These are phyloP conservation scores for Anisodus acutangulus DNA, from an alignment of 257 asterid species.

Conservation along the genomic window DNA sequence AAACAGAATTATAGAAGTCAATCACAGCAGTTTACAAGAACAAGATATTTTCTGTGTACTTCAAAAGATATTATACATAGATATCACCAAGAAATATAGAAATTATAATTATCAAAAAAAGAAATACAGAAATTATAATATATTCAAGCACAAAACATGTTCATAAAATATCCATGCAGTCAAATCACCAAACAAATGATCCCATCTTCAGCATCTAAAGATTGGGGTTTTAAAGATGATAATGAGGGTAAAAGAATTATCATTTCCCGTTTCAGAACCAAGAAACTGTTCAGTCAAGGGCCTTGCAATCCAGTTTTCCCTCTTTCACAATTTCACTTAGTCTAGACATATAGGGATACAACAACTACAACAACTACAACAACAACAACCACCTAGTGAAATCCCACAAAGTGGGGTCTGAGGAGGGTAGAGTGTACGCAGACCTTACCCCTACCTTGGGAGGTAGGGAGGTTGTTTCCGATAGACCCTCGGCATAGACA, in stretches of 20 bases:
- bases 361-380: neutral
- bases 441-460: too few relatives aligned
- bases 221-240: neutral
- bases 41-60: neutral
- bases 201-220: neutral
- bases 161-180: slow-evolving; percentile 10
- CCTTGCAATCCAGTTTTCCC: neutral
- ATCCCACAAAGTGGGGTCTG: too few relatives aligned
- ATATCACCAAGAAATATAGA: neutral
- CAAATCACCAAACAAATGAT: slow-evolving; percentile 9
- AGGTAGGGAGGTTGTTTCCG: too few relatives aligned
- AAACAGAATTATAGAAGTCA: slow-evolving; percentile 42
- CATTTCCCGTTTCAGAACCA: neutral
- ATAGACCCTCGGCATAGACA: neutral
- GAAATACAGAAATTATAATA: neutral
- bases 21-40: slow-evolving; percentile 38
- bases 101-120: too few relatives aligned
- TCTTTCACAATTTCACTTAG: neutral
- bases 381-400: too few relatives aligned
- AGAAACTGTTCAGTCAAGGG: neutral
- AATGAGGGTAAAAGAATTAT: neutral
- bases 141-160: slow-evolving; percentile 15
- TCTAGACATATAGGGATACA: slow-evolving; percentile 4
- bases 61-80: slow-evolving; percentile 16
- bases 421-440: too few relatives aligned